Evolutionary conservation across 192 early-diverging fungal species (phyloP).

Genomic region (Physocladia obscura): DNA sequence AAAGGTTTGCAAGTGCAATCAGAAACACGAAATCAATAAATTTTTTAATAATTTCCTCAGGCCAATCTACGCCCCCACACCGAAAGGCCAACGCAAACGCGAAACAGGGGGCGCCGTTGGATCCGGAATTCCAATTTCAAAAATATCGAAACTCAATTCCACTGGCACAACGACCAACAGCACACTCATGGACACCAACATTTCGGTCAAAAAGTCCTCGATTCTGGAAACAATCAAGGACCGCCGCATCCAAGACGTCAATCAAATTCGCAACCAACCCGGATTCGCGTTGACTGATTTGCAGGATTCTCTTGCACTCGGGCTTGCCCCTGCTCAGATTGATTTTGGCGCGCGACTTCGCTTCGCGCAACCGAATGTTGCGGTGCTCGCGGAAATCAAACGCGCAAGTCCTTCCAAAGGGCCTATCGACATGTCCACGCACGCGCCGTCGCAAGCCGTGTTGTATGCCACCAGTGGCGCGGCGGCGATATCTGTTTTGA

Average conservation of each 20-base stretch:
- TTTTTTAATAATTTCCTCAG: background rate
- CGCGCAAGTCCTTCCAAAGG: slow-evolving; percentile 95
- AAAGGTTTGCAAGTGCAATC: background rate
- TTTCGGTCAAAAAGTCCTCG: background rate
- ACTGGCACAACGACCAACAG: slow-evolving; percentile 34
- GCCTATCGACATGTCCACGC: slow-evolving; percentile 75
- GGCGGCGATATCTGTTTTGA: slow-evolving; percentile 92
- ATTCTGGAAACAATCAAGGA: slow-evolving; percentile 83
- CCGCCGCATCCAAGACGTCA: slow-evolving; percentile 80
- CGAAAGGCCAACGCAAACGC: too few species aligned
- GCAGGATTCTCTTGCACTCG: slow-evolving; percentile 63
- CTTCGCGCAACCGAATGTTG: slow-evolving; percentile 41
- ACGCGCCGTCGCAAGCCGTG: slow-evolving; percentile 85
- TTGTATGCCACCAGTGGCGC: slow-evolving; percentile 88
- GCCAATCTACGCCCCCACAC: slow-evolving; percentile 10
- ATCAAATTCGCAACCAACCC: slow-evolving; percentile 64
- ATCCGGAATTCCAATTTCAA: slow-evolving; percentile 39
- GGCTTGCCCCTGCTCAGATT: slow-evolving; percentile 73
- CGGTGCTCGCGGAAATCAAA: slow-evolving; percentile 97
- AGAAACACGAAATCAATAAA: background rate
- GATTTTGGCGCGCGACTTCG: slow-evolving; percentile 75
- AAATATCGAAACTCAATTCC: slow-evolving; percentile 55
- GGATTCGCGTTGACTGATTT: slow-evolving; percentile 73
- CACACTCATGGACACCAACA: background rate
- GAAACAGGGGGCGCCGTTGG: too few species aligned